Evolutionary conservation across 2,329 filamentous ascomycete species (phyloP), one percentile per base, ranked within the genome.

Genomic region (Colletotrichum scovillei): DNA sequence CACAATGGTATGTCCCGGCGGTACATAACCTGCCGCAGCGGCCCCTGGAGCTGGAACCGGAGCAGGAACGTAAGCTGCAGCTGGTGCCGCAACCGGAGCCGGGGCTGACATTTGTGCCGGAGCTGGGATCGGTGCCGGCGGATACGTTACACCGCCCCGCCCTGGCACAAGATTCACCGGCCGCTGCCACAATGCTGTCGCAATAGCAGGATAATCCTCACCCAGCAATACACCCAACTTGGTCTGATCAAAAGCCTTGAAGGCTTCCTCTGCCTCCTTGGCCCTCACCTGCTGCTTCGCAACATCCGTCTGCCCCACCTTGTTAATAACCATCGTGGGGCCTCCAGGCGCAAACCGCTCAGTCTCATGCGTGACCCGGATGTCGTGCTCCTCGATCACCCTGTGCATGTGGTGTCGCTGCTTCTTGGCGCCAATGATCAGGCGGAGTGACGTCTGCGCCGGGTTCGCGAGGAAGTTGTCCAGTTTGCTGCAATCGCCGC

Each of bases 321-420:
- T 81, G 32, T 74, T 78, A n/a, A 81, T 76, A 3, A 80, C 75
- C 6, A 80, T 22, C n/a, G 76, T 77, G 12, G 75, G 46, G 24
- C 19, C 19, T 22, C 57, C 67, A 1, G 4, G 56, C 26, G 63
- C 58, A 1, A 12, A 19, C 8, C 75, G 71, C 1, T 71, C 64
- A 12, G 76, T 79, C 26, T 38, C 11, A n/a, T 78, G 75, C 0
- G 65, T 75, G 63, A 78, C 82, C 24, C 77, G 76, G 12, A 78
- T 68, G 0, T 8, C 0, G 5, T 38, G 53, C 0, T 1, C 0
- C 16, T 78, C 71, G 3, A 81, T 73, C 12, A 65, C 5, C 4
- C 57, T 11, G 8, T 78, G 76, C 0, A 81, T 14, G 63, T 82
- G 79, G 0, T 22, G 28, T 3, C 79, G 77, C 0, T 73, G 70